Evolutionary conservation across 2,329 filamentous ascomycete genomes (phyloP).

Genomic region (Dissoconium aciculare): DNA sequence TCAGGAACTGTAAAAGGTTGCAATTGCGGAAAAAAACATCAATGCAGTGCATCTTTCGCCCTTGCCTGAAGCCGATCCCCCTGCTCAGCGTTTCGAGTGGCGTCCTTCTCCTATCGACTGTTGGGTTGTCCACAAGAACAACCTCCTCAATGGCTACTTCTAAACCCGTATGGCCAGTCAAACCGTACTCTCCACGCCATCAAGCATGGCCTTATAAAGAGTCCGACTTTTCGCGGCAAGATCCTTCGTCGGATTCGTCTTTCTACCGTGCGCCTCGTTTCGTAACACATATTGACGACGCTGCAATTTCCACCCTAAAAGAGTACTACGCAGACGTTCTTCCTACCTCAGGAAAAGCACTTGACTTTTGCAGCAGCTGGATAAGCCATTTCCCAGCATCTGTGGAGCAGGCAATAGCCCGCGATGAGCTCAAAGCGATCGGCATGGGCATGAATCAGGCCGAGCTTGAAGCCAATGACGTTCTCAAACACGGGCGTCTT

Average conservation of each 20-base stretch:
- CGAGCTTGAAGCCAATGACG: conserved; percentile 31
- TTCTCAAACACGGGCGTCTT: conserved; percentile 22
- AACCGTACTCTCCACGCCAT: conserved; percentile 20
- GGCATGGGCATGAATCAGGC: conserved; percentile 36
- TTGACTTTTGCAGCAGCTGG: conserved; percentile 40
- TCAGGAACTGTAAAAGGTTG: no score
- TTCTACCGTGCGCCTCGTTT: conserved; percentile 34
- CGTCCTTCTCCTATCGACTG: no score
- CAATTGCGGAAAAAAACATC: no score
- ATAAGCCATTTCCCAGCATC: conserved; percentile 31
- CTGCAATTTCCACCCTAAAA: conserved; percentile 31
- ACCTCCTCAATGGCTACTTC: no score
- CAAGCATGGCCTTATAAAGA: conserved; percentile 23
- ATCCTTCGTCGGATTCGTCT: conserved; percentile 22
- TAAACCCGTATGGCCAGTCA: conserved; percentile 16
- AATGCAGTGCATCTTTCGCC: no score
- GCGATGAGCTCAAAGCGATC: conserved; percentile 26
- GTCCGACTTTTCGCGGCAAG: conserved; percentile 28
- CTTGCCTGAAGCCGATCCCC: no score
- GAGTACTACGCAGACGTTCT: conserved; percentile 34
- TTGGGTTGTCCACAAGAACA: no score
- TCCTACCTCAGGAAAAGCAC: conserved; percentile 27
- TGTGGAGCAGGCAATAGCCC: conserved; percentile 20
- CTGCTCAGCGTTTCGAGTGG: no score
- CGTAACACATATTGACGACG: conserved; percentile 40